phyloP scores from a whole-genome alignment of 768 basidiomycete genomes.

The Serendipita indica region DNA sequence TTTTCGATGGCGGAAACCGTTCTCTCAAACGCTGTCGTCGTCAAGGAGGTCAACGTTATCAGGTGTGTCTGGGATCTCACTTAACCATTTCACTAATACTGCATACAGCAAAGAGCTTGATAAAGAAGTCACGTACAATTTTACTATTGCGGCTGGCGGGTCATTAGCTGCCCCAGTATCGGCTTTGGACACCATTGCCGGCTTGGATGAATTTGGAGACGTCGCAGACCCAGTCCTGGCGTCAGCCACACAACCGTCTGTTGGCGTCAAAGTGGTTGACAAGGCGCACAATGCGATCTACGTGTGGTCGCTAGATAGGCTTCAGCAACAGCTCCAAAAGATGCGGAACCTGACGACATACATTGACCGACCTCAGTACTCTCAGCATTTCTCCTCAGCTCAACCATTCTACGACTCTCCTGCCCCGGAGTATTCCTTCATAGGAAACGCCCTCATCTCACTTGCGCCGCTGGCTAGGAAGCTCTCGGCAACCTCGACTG shows the following conservation, averaged over 20 bases:
- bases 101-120: constrained; percentile 60
- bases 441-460: constrained; percentile 75
- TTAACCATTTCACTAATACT: constrained; percentile 15
- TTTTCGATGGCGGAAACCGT: constrained; percentile 90
- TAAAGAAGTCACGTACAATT: constrained; percentile 84
- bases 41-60: constrained; percentile 93
- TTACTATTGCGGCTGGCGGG: constrained; percentile 74
- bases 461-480: constrained; percentile 67
- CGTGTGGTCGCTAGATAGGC: constrained; percentile 77
- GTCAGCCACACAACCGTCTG: constrained; percentile 61
- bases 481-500: constrained; percentile 54
- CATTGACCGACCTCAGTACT: constrained; percentile 83
- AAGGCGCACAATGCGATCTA: constrained; percentile 75
- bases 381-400: constrained; percentile 84
- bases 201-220: constrained; percentile 83
- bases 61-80: constrained; percentile 33
- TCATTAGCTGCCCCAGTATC: constrained; percentile 66
- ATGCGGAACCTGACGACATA: constrained; percentile 90
- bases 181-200: constrained; percentile 71
- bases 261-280: constrained; percentile 85
- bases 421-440: constrained; percentile 79
- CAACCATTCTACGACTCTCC: constrained; percentile 87
- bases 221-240: constrained; percentile 70
- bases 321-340: constrained; percentile 75
- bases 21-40: constrained; percentile 63